Evolutionary conservation across 805 yeast genomes (phyloP).

Genomic region (Clavispora asparagi): DNA sequence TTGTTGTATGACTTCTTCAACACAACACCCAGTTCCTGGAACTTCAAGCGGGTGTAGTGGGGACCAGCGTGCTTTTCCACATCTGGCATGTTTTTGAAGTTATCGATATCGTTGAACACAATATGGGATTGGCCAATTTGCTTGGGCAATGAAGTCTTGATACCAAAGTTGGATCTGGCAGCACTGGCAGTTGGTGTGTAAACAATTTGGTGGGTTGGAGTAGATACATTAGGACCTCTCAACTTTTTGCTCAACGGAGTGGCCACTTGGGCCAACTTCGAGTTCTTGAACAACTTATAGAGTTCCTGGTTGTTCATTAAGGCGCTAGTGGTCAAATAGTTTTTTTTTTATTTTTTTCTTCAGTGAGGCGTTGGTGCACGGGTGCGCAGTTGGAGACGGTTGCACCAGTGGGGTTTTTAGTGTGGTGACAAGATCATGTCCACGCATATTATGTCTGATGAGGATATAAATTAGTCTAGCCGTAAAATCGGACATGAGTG

Average conservation of each 20-base stretch:
- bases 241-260: conserved; percentile 30
- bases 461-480: too few relatives aligned
- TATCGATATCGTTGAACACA: conserved; percentile 62
- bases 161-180: conserved; percentile 68
- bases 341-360: conserved; percentile 2
- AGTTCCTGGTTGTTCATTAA: conserved; percentile 14
- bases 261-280: conserved; percentile 42
- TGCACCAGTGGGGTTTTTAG: not conserved
- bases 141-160: conserved; percentile 65
- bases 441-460: too few relatives aligned
- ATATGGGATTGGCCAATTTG: conserved; percentile 55
- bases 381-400: conserved; percentile 2
- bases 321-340: not conserved
- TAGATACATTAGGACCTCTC: conserved; percentile 21
- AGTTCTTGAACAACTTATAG: conserved; percentile 29
- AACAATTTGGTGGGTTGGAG: conserved; percentile 70
- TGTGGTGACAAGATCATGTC: too few relatives aligned
- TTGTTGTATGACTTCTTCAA: conserved; percentile 28
- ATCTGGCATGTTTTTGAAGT: conserved; percentile 61
- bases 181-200: conserved; percentile 64
- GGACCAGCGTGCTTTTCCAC: conserved; percentile 61
- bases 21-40: conserved; percentile 62
- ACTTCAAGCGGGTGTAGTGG: conserved; percentile 56
- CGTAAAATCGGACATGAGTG: too few relatives aligned
- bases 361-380: conserved; percentile 8